phyloP scores from a whole-genome alignment of 164 flowering plant species.

The Chimonanthus praecox region DNA sequence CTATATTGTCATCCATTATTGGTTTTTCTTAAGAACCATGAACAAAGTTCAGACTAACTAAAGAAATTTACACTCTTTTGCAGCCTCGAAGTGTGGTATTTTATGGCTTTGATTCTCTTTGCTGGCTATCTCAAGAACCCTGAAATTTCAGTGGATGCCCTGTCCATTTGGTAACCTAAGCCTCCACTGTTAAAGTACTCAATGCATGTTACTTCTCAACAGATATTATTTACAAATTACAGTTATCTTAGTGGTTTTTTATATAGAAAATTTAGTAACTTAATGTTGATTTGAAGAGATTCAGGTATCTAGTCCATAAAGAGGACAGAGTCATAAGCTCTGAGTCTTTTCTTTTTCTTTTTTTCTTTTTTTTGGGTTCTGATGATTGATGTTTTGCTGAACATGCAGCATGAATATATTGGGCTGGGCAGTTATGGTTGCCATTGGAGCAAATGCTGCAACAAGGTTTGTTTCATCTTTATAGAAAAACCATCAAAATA shows the following conservation, averaged over 20 bases:
- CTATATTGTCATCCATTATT: neutral
- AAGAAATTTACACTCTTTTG: conserved; percentile 6
- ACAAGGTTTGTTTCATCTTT: conserved; percentile 37
- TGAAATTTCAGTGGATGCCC: conserved; percentile 57
- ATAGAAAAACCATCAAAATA: too few relatives aligned
- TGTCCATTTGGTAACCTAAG: conserved; percentile 56
- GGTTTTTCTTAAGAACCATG: neutral
- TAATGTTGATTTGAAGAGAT: too few relatives aligned
- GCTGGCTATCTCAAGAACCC: conserved; percentile 79
- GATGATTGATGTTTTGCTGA: neutral
- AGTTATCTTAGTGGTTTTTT: neutral
- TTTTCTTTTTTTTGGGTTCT: neutral
- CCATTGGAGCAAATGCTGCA: conserved; percentile 73
- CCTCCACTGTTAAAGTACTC: too few relatives aligned
- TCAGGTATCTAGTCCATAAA: too few relatives aligned
- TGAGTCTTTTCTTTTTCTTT: neutral
- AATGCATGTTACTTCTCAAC: too few relatives aligned
- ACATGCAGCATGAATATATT: conserved; percentile 21
- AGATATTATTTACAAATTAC: neutral
- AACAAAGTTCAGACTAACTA: neutral
- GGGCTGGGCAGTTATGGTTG: conserved; percentile 76
- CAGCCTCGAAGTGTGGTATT: conserved; percentile 76
- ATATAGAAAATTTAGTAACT: neutral
- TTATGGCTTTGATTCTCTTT: conserved; percentile 59
- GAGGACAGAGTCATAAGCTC: too few relatives aligned